Base-by-base conservation (phyloP, 257 asterid genomes). In the Ophiorrhiza pumila region DNA sequence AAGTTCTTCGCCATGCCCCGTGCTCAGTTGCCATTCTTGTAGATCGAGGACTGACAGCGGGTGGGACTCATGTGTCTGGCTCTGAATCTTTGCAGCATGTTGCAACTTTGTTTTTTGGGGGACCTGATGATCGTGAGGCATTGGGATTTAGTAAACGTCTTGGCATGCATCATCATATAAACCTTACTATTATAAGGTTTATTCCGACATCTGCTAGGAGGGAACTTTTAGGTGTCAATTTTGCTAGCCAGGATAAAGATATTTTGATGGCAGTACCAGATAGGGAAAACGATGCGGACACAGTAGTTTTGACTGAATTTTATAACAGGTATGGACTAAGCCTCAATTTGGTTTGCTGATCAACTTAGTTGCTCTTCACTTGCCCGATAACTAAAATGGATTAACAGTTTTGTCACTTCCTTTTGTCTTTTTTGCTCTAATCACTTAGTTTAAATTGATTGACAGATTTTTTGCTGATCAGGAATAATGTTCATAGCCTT, bases 111-210 rank as follows among this genome's bases (percentile, higher is more conserved):
- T 95, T 92, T 72, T 92, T 95, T 58, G 99, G 99, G 4, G 98
- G 99, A 41, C 96, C 96, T 0, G 99, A 95, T 56, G 99, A 95
- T 52, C 95, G 98, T 8, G 99, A 95, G 77, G 99, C 99, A 0
- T 70, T 95, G 77, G 99, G 97, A 31, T 82, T 95, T n/a, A 85
- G 99, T 41, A 90, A 80, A 75, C 89, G 97, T n/a, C 86, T 95
- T 1, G 98, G 99, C 46, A 82, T 85, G 88, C 91, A 92, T 64
- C 97, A 95, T 74, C 96, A 83, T 74, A 71, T 90, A 57, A 95
- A 90, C 86, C 94, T 95, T 42, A 95, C 99, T 0, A 71, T 95
- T 35, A 95, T 95, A 20, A 83, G 99, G 83, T 95, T 95, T 76
- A 86, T 85, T 31, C 92, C 87, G 2, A 65, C 76, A 50, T 73